These are phyloP conservation scores for Penicillium egyptiacum DNA, from an alignment of 495 filamentous ascomycete species.

Conservation along the genomic window DNA sequence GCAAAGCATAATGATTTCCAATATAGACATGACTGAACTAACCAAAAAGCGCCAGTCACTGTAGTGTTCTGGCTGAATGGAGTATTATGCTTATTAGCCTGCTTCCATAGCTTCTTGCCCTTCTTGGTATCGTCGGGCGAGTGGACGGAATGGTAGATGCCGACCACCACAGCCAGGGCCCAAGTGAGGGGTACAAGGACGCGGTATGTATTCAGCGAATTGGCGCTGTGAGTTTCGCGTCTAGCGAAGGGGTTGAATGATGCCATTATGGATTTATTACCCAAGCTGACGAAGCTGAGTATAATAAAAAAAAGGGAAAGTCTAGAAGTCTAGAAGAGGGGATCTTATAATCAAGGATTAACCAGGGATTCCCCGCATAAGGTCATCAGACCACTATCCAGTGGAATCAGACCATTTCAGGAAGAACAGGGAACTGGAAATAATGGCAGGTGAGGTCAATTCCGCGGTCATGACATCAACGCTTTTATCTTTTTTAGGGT, in stretches of 20 bases:
- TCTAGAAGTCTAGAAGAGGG: not conserved
- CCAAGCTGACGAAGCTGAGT: slow-evolving; percentile 2
- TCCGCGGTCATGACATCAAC: slow-evolving; percentile 8
- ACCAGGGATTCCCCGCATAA: slow-evolving; percentile 2
- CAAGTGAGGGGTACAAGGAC: slow-evolving; percentile 69
- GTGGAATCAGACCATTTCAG: not conserved
- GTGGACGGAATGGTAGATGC: slow-evolving; percentile 68
- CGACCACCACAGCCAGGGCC: slow-evolving; percentile 64
- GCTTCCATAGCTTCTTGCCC: slow-evolving; percentile 63
- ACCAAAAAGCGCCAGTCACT: slow-evolving; percentile 79
- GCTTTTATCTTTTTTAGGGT: not conserved
- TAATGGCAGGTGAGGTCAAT: not conserved
- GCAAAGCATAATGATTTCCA: too few species aligned
- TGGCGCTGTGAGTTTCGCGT: slow-evolving; percentile 57
- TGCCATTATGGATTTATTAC: slow-evolving; percentile 16
- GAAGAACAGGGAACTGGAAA: slow-evolving; percentile 4
- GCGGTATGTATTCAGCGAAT: slow-evolving; percentile 58
- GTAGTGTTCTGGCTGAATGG: slow-evolving; percentile 73
- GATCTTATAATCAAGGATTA: slow-evolving; percentile 13
- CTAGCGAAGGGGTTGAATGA: slow-evolving; percentile 67
- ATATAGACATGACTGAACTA: slow-evolving; percentile 10
- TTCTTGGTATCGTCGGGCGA: slow-evolving; percentile 59
- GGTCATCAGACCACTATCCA: slow-evolving; percentile 5
- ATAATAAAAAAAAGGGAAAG: not conserved
- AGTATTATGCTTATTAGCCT: slow-evolving; percentile 62